Percentiles rank a stretch among this genome's conserved stretches.
Evolutionary conservation across 768 basidiomycete species (phyloP).

Genomic region (Tylopilus sp.): DNA sequence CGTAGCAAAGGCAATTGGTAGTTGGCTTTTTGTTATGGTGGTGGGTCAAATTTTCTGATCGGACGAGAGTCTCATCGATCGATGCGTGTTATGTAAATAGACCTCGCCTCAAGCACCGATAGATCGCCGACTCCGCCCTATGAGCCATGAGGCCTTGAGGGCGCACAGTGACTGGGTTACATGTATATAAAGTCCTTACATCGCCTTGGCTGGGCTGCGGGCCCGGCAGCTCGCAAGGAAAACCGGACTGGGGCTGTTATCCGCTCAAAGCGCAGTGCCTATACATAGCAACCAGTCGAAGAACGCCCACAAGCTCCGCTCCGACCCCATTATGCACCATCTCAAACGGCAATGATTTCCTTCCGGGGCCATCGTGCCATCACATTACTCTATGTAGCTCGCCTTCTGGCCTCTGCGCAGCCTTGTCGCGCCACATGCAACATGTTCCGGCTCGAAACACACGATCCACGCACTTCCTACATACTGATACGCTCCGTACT

Average conservation of each 20-base stretch:
- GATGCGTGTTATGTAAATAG: slow-evolving; percentile 20
- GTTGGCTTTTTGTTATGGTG: background rate
- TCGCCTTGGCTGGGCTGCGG: slow-evolving; percentile 14
- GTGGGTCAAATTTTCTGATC: slow-evolving; percentile 19
- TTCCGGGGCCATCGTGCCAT: slow-evolving; percentile 14
- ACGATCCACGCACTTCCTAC: slow-evolving; percentile 18
- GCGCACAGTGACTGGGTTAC: background rate
- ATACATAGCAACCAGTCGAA: slow-evolving; percentile 17
- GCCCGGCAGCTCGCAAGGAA: slow-evolving; percentile 4
- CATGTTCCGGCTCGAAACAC: slow-evolving; percentile 30
- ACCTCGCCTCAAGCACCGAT: background rate
- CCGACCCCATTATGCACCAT: slow-evolving; percentile 11
- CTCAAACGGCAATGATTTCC: slow-evolving; percentile 16
- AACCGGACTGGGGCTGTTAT: slow-evolving; percentile 11
- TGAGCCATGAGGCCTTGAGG: slow-evolving; percentile 18
- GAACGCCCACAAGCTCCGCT: slow-evolving; percentile 20
- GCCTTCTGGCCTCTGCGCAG: slow-evolving; percentile 17
- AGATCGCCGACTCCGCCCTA: slow-evolving; percentile 5
- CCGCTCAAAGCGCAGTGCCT: slow-evolving; percentile 15
- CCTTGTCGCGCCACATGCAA: slow-evolving; percentile 20
- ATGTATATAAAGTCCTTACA: slow-evolving; percentile 16
- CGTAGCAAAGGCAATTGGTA: slow-evolving; percentile 26
- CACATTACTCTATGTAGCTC: slow-evolving; percentile 8
- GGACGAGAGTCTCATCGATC: slow-evolving; percentile 9
- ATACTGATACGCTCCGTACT: slow-evolving; percentile 7